Evolutionary conservation across 306 rosid genomes (phyloP), one percentile per base, ranked within the genome.

Genomic region (Cicer pinnatifidum): DNA sequence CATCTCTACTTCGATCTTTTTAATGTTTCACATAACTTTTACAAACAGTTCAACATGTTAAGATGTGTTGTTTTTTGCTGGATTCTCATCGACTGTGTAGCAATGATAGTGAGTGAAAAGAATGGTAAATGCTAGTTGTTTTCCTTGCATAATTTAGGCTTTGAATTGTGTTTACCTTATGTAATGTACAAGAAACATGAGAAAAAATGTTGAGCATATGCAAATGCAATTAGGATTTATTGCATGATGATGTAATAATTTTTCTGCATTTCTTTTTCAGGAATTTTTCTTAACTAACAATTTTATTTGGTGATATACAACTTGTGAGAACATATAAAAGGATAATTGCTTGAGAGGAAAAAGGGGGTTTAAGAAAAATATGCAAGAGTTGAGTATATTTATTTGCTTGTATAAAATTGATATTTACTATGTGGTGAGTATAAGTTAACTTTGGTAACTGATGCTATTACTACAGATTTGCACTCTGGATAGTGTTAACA

Each of bases 41-140:
- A 1, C 10, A n/a, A 43, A n/a, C 3, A 5, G 35, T 57, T 72
- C n/a, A 5, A n/a, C 16, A 16, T 48, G 16, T 48, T 48, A 17
- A 48, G 11, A 48, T 48, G 7, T 5, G 0, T n/a, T n/a, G 35
- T 12, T 48, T 11, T 11, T 19, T 60, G 44, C 66, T 60, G 43
- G 66, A 33, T 60, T 59, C 44, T 62, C 48, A 23, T 50, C 0
- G 8, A 52, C 33, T 15, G 10, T 47, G 7, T 40, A 40, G 50
- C 69, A 38, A 44, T 43, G 23, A 33, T 37, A 45, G 54, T 56
- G 69, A 76, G 56, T 64, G 75, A 75, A 65, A 69, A 4, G 38
- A 51, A 62, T 50, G 37, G 64, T 47, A 52, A 41, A 63, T 53
- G 8, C 11, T 50, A 53, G 59, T 68, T 68, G 70, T 59, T 69